phyloP scores from a whole-genome alignment of 2,329 filamentous ascomycete genomes.

The Orbilia blumenaviensis region DNA sequence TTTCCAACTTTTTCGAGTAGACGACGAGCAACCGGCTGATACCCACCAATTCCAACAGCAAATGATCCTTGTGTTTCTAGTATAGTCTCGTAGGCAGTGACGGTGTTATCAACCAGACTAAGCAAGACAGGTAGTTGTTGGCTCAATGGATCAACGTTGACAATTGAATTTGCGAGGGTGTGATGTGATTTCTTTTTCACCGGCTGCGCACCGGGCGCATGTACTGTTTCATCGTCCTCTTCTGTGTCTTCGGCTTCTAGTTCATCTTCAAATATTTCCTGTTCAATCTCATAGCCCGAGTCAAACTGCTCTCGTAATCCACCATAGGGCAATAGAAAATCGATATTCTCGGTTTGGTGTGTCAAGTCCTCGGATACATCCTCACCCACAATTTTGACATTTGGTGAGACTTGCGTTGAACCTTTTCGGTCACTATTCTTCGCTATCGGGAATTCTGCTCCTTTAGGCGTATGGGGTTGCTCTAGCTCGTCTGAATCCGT shows the following conservation, averaged over 20 bases:
- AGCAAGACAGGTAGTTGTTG: slow-evolving; percentile 42
- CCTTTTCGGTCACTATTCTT: slow-evolving; percentile 19
- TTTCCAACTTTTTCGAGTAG: slow-evolving; percentile 45
- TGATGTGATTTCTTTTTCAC: slow-evolving; percentile 15
- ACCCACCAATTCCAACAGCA: slow-evolving; percentile 47
- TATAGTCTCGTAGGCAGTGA: slow-evolving; percentile 46
- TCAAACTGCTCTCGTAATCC: slow-evolving; percentile 45
- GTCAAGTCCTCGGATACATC: slow-evolving; percentile 38
- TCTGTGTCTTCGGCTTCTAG: slow-evolving; percentile 17
- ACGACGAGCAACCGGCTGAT: slow-evolving; percentile 41
- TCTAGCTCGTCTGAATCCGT: slow-evolving; percentile 42
- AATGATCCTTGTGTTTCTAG: slow-evolving; percentile 47
- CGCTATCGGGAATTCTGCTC: slow-evolving; percentile 32
- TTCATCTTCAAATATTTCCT: slow-evolving; percentile 42
- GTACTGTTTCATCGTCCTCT: slow-evolving; percentile 41
- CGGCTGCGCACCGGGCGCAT: slow-evolving; percentile 29
- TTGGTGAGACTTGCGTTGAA: slow-evolving; percentile 25
- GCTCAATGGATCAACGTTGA: slow-evolving; percentile 46
- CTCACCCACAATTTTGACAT: slow-evolving; percentile 46
- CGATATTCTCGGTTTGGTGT: slow-evolving; percentile 33
- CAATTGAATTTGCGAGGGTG: slow-evolving; percentile 27
- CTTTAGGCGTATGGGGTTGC: slow-evolving; percentile 41
- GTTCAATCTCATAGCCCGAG: slow-evolving; percentile 47
- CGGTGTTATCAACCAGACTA: slow-evolving; percentile 38
- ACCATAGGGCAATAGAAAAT: slow-evolving; percentile 45